phyloP scores from a whole-genome alignment of 257 asterid genomes.

The Nicotiana attenuata region DNA sequence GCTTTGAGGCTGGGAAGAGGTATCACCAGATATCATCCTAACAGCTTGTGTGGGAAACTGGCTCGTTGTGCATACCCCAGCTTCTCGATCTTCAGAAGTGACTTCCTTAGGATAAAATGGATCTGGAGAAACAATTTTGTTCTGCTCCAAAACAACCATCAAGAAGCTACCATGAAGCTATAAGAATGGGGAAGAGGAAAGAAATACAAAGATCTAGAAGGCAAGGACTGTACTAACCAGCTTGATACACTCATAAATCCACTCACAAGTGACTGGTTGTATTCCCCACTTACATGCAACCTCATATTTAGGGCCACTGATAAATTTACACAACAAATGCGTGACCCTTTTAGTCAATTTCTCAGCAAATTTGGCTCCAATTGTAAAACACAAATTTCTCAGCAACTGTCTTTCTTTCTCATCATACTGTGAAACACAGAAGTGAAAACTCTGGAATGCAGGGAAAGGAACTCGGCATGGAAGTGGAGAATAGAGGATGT shows the following conservation, averaged over 20 bases:
- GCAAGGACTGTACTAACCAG: slow-evolving; percentile 43
- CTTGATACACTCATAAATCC: slow-evolving; percentile 76
- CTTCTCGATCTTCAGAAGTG: slow-evolving; percentile 61
- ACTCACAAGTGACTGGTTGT: slow-evolving; percentile 67
- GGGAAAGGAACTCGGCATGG: slow-evolving; percentile 79
- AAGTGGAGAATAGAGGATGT: slow-evolving; percentile 88
- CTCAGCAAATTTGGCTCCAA: slow-evolving; percentile 63
- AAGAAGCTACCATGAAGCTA: slow-evolving; percentile 21
- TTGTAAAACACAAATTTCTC: slow-evolving; percentile 76
- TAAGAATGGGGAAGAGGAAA: slow-evolving; percentile 11
- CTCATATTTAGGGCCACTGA: slow-evolving; percentile 72
- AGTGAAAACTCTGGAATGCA: slow-evolving; percentile 58
- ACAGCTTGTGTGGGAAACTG: slow-evolving; percentile 71
- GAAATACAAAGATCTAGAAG: slow-evolving; percentile 15
- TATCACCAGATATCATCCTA: slow-evolving; percentile 39
- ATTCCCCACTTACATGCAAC: slow-evolving; percentile 82
- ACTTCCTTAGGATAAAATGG: slow-evolving; percentile 62
- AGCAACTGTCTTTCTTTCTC: slow-evolving; percentile 62
- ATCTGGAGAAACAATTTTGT: slow-evolving; percentile 60
- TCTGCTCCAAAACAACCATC: slow-evolving; percentile 42
- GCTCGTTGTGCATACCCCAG: slow-evolving; percentile 52
- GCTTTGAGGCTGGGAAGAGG: slow-evolving; percentile 42
- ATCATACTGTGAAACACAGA: slow-evolving; percentile 81
- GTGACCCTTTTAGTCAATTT: slow-evolving; percentile 67
- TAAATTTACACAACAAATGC: slow-evolving; percentile 73